phyloP scores from a whole-genome alignment of 2,329 filamentous ascomycete genomes.

The Monilinia fructigena region DNA sequence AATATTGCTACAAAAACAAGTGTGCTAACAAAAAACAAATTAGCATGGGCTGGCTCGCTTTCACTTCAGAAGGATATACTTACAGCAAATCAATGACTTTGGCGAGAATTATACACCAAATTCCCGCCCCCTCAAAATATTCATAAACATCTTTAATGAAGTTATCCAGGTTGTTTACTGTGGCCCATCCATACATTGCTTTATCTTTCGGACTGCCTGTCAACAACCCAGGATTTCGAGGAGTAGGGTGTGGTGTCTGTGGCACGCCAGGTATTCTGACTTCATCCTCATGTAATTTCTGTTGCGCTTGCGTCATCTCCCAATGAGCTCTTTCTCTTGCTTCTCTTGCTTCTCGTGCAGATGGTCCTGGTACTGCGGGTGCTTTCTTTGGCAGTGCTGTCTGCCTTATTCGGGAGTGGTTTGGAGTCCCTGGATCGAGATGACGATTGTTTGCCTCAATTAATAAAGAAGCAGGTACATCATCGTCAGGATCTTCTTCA shows the following conservation, averaged over 20 bases:
- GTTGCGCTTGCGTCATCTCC: constrained; percentile 54
- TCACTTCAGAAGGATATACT: constrained; percentile 34
- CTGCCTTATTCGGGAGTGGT: constrained; percentile 30
- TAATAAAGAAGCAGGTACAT: constrained; percentile 62
- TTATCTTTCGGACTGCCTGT: constrained; percentile 60
- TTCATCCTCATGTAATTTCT: constrained; percentile 47
- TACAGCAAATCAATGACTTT: constrained; percentile 57
- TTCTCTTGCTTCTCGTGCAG: constrained; percentile 45
- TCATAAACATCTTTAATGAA: constrained; percentile 68
- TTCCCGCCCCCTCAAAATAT: constrained; percentile 66
- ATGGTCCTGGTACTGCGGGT: constrained; percentile 44
- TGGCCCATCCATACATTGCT: constrained; percentile 72
- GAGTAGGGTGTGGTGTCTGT: constrained; percentile 42
- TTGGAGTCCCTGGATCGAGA: constrained; percentile 32
- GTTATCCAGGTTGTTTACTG: constrained; percentile 67
- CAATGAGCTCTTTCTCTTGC: constrained; percentile 46
- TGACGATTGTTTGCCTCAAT: constrained; percentile 52
- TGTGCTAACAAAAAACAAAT: constrained; percentile 46
- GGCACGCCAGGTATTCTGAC: constrained; percentile 12
- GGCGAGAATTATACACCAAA: constrained; percentile 65
- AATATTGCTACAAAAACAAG: constrained; percentile 67
- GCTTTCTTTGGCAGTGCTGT: constrained; percentile 29
- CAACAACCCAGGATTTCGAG: constrained; percentile 49
- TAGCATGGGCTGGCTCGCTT: constrained; percentile 16
- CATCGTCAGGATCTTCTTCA: constrained; percentile 45